phyloP scores from a whole-genome alignment of 2,329 filamentous ascomycete species.

The Xylariales sp. region DNA sequence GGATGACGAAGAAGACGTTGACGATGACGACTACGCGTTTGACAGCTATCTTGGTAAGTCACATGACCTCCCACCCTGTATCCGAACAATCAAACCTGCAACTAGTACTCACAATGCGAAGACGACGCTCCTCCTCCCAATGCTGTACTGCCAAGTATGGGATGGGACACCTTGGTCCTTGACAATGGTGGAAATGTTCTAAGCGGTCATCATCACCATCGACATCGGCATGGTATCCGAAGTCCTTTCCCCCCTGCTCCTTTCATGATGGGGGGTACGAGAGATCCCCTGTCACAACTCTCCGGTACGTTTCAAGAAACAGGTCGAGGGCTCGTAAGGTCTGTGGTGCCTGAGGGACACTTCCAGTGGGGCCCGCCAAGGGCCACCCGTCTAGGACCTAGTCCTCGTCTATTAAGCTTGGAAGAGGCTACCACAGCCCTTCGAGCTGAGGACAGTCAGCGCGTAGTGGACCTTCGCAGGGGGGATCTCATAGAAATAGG shows the following conservation, averaged over 20 bases:
- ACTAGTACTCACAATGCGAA: constrained; percentile 9
- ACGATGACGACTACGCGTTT: constrained; percentile 61
- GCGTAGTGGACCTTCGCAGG: no score
- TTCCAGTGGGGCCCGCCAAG: no score
- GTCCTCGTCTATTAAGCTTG: no score
- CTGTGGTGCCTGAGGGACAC: no score
- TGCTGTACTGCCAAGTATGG: constrained; percentile 41
- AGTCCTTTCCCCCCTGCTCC: constrained; percentile 52
- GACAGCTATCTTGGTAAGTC: constrained; percentile 54
- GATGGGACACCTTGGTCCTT: constrained; percentile 53
- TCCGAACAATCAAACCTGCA: background rate
- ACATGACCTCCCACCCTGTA: constrained; percentile 2
- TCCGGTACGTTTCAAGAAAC: constrained; percentile 19
- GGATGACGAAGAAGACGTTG: constrained; percentile 65
- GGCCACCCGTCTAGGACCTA: no score
- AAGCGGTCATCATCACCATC: constrained; percentile 39
- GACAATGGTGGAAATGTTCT: constrained; percentile 37
- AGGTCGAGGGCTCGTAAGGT: background rate
- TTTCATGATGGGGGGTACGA: constrained; percentile 25
- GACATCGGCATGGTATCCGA: constrained; percentile 51
- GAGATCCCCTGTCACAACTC: constrained; percentile 22
- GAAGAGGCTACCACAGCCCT: no score
- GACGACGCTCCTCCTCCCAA: constrained; percentile 41
- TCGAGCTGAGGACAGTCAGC: no score
- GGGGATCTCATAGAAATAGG: no score